Percentiles rank a stretch among this genome's conserved stretches.
Evolutionary conservation across 345 rosid species (phyloP).

Genomic region (Pugionium dolabratum): DNA sequence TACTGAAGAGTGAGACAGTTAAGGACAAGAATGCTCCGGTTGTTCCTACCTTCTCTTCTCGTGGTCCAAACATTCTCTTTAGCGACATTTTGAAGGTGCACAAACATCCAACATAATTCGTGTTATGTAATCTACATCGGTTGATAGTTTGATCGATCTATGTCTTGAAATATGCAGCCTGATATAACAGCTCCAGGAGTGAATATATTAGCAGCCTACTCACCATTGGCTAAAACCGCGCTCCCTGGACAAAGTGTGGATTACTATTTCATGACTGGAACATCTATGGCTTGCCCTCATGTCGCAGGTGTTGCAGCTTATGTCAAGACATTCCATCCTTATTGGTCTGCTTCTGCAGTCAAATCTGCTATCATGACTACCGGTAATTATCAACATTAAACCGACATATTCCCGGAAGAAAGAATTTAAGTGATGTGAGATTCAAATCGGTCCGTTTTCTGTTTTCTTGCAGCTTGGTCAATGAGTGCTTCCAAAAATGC

Average conservation of each 20-base stretch:
- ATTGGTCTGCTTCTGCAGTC: conserved; percentile 56
- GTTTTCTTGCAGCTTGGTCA: conserved; percentile 35
- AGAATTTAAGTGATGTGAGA: not conserved
- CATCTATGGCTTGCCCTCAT: conserved; percentile 79
- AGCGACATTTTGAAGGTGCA: conserved; percentile 50
- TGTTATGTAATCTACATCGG: no score
- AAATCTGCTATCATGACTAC: conserved; percentile 82
- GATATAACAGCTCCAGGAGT: conserved; percentile 51
- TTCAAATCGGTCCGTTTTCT: not conserved
- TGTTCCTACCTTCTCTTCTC: conserved; percentile 49
- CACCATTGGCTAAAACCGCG: conserved; percentile 28
- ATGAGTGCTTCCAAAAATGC: conserved; percentile 38
- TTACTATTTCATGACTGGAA: conserved; percentile 50
- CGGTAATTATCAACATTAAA: conserved; percentile 39
- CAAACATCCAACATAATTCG: no score
- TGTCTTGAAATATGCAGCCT: conserved; percentile 35
- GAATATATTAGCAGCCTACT: conserved; percentile 48
- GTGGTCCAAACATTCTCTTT: conserved; percentile 49
- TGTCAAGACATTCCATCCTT: conserved; percentile 43
- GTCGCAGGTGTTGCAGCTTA: conserved; percentile 63
- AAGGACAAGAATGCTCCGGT: conserved; percentile 42
- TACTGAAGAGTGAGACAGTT: conserved; percentile 41
- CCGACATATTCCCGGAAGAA: not conserved
- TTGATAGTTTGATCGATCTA: no score
- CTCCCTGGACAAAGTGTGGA: conserved; percentile 26